Conservation (phyloP, 2,329 filamentous ascomycete genomes). For the Colletotrichum liaoningense region DNA sequence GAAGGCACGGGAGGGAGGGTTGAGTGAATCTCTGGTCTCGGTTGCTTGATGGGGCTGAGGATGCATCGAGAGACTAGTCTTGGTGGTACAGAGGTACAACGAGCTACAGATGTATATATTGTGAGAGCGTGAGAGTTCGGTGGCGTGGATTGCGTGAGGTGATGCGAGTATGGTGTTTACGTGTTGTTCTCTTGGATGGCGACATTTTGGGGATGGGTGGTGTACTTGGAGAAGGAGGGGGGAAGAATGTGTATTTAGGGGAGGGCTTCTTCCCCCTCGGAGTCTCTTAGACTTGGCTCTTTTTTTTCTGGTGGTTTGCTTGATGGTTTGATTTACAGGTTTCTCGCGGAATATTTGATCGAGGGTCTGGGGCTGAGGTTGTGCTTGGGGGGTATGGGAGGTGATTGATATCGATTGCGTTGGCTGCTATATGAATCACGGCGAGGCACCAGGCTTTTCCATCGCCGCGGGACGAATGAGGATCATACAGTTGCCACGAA, state of each 20-base stretch:
- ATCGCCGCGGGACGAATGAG: too few species aligned
- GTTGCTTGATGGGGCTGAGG: background rate
- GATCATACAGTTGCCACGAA: too few species aligned
- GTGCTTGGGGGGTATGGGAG: background rate
- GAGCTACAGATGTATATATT: too few species aligned
- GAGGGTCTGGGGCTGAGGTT: background rate
- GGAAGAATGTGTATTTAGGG: background rate
- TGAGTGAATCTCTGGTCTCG: background rate
- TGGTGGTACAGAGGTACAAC: background rate
- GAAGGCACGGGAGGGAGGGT: too few species aligned
- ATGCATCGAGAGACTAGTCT: background rate
- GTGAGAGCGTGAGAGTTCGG: background rate
- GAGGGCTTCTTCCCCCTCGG: background rate
- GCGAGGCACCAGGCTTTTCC: too few species aligned
- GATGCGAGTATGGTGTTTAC: background rate
- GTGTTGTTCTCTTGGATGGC: background rate
- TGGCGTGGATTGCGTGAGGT: constrained; percentile 3
- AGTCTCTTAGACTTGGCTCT: background rate
- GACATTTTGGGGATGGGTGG: background rate
- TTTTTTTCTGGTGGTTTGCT: background rate
- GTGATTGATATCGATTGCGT: too few species aligned
- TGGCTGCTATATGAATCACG: too few species aligned
- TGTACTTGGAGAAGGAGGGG: background rate
- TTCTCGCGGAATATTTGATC: background rate
- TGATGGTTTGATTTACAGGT: background rate